phyloP scores from a whole-genome alignment of 257 asterid species.

The Solanum neorickii region DNA sequence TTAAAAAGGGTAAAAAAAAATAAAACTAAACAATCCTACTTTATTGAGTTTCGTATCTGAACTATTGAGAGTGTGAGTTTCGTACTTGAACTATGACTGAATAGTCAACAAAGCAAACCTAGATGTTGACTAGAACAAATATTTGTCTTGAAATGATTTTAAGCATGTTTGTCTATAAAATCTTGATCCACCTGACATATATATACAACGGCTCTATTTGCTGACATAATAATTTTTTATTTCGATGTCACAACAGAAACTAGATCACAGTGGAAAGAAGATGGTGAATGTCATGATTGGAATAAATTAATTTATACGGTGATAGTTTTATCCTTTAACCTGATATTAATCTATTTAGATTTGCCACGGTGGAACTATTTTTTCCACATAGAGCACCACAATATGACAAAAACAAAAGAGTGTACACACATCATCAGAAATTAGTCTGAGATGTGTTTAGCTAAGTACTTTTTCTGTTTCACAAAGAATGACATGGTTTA shows the following conservation, averaged over 20 bases:
- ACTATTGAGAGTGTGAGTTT: not conserved
- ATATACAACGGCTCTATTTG: not conserved
- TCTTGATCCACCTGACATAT: no score
- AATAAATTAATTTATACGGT: no score
- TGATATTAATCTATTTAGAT: no score
- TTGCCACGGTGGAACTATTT: not conserved
- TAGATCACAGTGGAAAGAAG: no score
- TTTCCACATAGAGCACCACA: not conserved
- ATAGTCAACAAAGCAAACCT: not conserved
- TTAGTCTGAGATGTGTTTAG: not conserved
- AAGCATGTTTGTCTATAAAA: not conserved
- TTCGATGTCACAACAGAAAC: not conserved
- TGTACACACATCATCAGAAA: not conserved
- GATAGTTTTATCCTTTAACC: not conserved
- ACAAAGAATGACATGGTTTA: no score
- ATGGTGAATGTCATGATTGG: no score
- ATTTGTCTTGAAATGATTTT: not conserved
- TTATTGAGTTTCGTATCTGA: no score
- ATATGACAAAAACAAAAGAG: not conserved
- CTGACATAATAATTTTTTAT: no score
- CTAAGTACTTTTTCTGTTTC: not conserved
- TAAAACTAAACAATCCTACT: no score
- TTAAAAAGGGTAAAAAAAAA: no score
- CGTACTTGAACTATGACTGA: fast-evolving
- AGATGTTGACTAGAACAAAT: not conserved